Percentiles rank a stretch among this genome's conserved stretches.
phyloP scores from a whole-genome alignment of 176 grass and related monocot genomes.

The Olyra latifolia region DNA sequence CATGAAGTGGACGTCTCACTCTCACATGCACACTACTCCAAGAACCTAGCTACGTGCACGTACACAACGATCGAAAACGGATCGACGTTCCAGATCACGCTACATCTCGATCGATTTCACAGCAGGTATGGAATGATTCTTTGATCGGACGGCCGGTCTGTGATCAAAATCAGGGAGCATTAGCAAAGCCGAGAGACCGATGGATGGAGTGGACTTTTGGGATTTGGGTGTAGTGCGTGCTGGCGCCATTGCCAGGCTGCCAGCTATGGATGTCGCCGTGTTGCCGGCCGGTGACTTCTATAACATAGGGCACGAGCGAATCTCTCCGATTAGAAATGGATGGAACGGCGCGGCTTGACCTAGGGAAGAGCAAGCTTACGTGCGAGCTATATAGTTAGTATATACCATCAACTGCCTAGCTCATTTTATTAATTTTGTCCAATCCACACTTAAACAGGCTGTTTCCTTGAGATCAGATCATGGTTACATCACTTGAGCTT shows the following conservation, averaged over 20 bases:
- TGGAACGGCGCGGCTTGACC: not conserved
- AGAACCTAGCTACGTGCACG: no score
- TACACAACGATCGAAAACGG: no score
- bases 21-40: no score
- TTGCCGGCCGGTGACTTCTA: slow-evolving; percentile 33
- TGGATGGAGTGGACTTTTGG: slow-evolving; percentile 11
- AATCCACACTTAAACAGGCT: slow-evolving; percentile 37
- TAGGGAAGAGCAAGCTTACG: slow-evolving; percentile 19
- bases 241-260: slow-evolving; percentile 41
- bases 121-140: no score
- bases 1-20: not conserved
- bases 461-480: slow-evolving; percentile 32
- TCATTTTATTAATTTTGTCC: slow-evolving; percentile 14
- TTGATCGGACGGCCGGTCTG: no score
- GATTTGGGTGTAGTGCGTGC: not conserved
- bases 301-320: slow-evolving; percentile 25
- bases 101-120: no score
- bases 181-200: not conserved
- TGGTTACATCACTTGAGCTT: slow-evolving; percentile 25
- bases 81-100: no score
- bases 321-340: slow-evolving; percentile 8
- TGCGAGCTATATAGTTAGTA: not conserved
- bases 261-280: slow-evolving; percentile 42
- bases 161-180: no score
- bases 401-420: not conserved